Evolutionary conservation across 495 filamentous ascomycete species (phyloP).

Genomic region (Aspergillus leporis): DNA sequence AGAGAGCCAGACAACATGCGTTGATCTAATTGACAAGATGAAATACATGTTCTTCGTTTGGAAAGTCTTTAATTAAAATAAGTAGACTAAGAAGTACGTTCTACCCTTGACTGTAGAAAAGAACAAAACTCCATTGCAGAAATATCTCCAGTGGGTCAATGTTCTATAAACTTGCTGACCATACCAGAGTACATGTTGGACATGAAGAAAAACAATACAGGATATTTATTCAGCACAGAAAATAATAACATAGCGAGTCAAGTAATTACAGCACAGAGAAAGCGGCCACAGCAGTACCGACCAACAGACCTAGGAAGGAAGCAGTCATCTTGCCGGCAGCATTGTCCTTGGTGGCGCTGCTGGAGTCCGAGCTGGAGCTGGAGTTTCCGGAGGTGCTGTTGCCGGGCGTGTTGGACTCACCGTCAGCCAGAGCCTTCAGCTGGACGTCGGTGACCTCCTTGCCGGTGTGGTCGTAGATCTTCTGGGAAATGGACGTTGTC

Average conservation of each 20-base stretch:
- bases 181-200: background rate
- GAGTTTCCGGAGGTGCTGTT: conserved; percentile 12
- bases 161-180: background rate
- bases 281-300: conserved; percentile 15
- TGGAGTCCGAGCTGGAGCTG: conserved; percentile 36
- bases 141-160: background rate
- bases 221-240: background rate
- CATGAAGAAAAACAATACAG: background rate
- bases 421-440: conserved; percentile 51
- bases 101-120: background rate
- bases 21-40: too few species aligned
- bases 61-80: background rate
- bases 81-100: background rate
- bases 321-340: conserved; percentile 25
- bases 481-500: conserved; percentile 49
- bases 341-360: conserved; percentile 20
- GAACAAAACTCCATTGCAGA: background rate
- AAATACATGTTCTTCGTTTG: too few species aligned
- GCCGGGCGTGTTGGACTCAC: conserved; percentile 55
- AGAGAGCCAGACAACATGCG: too few species aligned
- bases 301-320: conserved; percentile 19
- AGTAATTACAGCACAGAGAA: conserved; percentile 20
- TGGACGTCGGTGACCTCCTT: conserved; percentile 51
- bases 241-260: background rate
- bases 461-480: conserved; percentile 57